A percentile compares a stretch with the other conserved stretches of the same genome.
Conservation (phyloP, 805 yeast species). For the Candida boidinii region DNA sequence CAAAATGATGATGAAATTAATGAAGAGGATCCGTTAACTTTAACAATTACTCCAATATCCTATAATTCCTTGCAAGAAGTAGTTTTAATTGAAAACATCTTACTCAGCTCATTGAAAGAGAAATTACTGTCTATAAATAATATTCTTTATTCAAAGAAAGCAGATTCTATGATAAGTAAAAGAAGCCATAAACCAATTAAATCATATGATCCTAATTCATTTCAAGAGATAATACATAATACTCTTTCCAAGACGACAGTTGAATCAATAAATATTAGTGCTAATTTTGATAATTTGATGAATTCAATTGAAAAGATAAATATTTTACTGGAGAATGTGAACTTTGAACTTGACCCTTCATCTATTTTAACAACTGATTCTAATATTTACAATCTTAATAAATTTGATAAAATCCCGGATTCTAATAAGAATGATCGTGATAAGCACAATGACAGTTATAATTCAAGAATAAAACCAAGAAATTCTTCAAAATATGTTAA, state of each 20-base stretch:
- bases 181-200: slow-evolving; percentile 6
- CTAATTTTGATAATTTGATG: slow-evolving; percentile 21
- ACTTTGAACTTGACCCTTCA: too few relatives aligned
- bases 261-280: slow-evolving; percentile 19
- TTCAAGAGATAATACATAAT: slow-evolving; percentile 4
- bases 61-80: slow-evolving; percentile 5
- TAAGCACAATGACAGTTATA: neutral
- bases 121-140: neutral
- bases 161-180: too few relatives aligned
- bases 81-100: slow-evolving; percentile 16
- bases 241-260: slow-evolving; percentile 11
- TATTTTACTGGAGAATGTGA: neutral
- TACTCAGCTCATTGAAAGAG: too few relatives aligned
- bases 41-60: too few relatives aligned
- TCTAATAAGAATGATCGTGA: too few relatives aligned
- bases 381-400: too few relatives aligned
- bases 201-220: slow-evolving; percentile 17
- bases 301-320: slow-evolving; percentile 11
- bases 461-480: neutral
- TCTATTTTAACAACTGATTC: too few relatives aligned
- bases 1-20: too few relatives aligned
- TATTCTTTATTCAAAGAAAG: too few relatives aligned
- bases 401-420: too few relatives aligned
- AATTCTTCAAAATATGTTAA: neutral
- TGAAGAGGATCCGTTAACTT: too few relatives aligned